phyloP scores from a whole-genome alignment of 1,284 basidiomycete species.

The Volvariella volvacea region DNA sequence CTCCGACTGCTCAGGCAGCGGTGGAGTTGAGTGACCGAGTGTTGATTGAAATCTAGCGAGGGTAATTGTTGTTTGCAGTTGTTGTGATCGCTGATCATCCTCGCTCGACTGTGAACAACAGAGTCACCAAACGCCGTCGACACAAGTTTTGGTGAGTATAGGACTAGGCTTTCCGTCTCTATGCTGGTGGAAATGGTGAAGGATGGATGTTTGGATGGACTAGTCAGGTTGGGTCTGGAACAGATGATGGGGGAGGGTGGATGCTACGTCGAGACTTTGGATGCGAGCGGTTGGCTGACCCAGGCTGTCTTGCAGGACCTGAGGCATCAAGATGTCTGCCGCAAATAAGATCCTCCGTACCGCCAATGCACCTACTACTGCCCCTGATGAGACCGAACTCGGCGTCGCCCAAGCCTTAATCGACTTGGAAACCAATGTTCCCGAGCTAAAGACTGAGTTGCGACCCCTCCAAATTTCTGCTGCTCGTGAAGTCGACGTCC shows the following conservation, averaged over 20 bases:
- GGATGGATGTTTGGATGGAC: constrained; percentile 1
- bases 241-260: constrained; percentile 26
- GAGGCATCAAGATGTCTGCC: constrained; percentile 58
- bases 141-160: constrained; percentile 39
- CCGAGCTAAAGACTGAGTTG: constrained; percentile 96
- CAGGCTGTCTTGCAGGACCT: constrained; percentile 24
- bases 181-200: constrained; percentile 15
- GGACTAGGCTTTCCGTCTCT: constrained; percentile 14
- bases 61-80: constrained; percentile 22
- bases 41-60: too few relatives aligned
- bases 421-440: constrained; percentile 97
- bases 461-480: constrained; percentile 95
- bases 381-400: constrained; percentile 91
- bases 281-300: constrained; percentile 30
- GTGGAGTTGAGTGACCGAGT: too few relatives aligned
- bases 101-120: constrained; percentile 22
- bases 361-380: constrained; percentile 87
- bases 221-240: background rate
- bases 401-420: constrained; percentile 93
- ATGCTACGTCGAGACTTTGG: constrained; percentile 37
- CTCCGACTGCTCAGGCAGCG: too few relatives aligned
- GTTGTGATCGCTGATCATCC: constrained; percentile 22
- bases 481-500: constrained; percentile 98
- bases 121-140: constrained; percentile 27
- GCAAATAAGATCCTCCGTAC: constrained; percentile 87